Evolutionary conservation across 768 basidiomycete species (phyloP), one percentile per base, ranked within the genome.

Genomic region (Kwoniella sp.): DNA sequence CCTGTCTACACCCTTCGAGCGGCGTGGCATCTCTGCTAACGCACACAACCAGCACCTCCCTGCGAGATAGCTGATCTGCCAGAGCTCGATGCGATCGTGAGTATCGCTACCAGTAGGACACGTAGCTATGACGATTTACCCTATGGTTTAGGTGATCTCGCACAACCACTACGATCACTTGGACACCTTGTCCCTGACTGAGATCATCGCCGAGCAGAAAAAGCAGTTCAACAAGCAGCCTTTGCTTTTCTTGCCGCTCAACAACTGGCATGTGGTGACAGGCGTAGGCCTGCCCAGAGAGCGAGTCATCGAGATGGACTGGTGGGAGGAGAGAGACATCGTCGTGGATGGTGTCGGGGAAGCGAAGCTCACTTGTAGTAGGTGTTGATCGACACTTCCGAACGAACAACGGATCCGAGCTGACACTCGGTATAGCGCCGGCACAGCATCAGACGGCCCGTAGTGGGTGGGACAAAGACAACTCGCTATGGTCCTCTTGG

Each of bases 401-500:
- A 33, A 9, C n/a, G 37, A 39, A n/a, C 7, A 20, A 39, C 22
- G n/a, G 37, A 39, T 39, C 37, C 22, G 27, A 27, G 42, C 10
- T 44, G n/a, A 5, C n/a, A 15, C 23, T 26, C n/a, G n/a, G n/a
- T 26, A 40, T 19, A 69, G 67, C 67, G 5, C 67, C 67, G 2
- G 51, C 78, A 27, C 86, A 87, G 68, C 86, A 87, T 70, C 78
- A 80, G 56, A 80, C 82, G 3, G 80, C 79, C 2, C 76, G 84
- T 37, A 69, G 73, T 0, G 27, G 78, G 3, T 74, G 75, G 37
- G 84, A 86, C 66, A 71, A 76, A 40, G 82, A 79, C 71, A 78
- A 79, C 50, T 78, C 80, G 0, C 78, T 86, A 8, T 87, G 85
- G 85, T 78, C 81, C 0, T 79, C 80, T 31, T 87, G 84, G 84